Conservation (phyloP, 2,329 filamentous ascomycete genomes). For the Colletotrichum gloeosporioides region DNA sequence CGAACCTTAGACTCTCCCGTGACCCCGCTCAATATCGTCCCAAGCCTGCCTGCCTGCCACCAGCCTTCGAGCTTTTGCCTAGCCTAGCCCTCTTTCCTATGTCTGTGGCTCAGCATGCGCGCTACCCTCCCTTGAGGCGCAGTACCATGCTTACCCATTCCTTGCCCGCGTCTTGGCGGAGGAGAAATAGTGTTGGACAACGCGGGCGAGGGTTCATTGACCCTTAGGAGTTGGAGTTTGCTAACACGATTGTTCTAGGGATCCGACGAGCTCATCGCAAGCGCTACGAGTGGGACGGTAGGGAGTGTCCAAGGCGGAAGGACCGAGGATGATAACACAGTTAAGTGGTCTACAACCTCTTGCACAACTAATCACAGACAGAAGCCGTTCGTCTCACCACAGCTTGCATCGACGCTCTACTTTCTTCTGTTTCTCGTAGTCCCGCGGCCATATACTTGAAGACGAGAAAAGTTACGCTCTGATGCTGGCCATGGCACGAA, state of each 20-base stretch:
- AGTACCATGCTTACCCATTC: not conserved
- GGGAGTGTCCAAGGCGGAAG: not conserved
- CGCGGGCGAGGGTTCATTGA: not conserved
- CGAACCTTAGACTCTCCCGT: not conserved
- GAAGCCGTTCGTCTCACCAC: not conserved
- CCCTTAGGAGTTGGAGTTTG: not conserved
- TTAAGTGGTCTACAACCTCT: not conserved
- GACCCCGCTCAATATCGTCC: not conserved
- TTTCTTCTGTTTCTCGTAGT: not conserved
- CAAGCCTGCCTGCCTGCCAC: not conserved
- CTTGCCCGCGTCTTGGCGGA: not conserved
- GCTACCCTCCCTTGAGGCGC: not conserved
- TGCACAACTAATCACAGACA: rapidly evolving
- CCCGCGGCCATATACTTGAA: not conserved
- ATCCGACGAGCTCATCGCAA: not conserved
- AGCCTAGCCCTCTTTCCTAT: not conserved
- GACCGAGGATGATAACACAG: not conserved
- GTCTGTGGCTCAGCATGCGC: not conserved
- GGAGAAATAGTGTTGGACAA: not conserved
- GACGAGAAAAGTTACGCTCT: not conserved
- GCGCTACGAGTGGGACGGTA: not conserved
- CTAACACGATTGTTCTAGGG: not conserved
- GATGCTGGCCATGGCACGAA: not conserved
- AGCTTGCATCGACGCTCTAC: rapidly evolving
- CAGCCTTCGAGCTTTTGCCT: not conserved